Base-by-base conservation (phyloP, 768 basidiomycete species). In the Xerocomellus dryophilus region DNA sequence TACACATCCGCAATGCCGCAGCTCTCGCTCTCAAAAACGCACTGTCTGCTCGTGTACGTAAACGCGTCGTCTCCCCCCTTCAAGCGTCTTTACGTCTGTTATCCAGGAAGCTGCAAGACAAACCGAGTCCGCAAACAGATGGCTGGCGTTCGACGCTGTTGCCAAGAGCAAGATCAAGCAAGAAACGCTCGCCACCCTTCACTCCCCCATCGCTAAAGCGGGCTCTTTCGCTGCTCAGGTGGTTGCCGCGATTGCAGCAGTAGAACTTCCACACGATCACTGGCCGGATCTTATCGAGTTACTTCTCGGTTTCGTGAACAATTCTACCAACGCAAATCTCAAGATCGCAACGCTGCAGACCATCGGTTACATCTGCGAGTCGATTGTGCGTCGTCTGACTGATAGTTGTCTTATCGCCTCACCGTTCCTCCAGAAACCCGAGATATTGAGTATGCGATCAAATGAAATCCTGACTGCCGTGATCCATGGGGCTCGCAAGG, bases 391-490 rank as follows among this genome's bases (percentile, higher is more conserved):
- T 86, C 27, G 34, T 39, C 52, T 42, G 6, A 29, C 51, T 49
- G 56, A 54, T 56, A 43, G 34, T 14, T 18, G 27, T 1, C 25
- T 52, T 50, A 43, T 50, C 40, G 25, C 5, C 58, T 66, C 42
- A 65, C 25, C 15, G 8, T 43, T 23, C 2, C 9, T 18, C 3
- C 61, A 98, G 96, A 90, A 92, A 83, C 94, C 96, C 11, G 93
- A 96, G 62, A 88, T 97, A 54, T 73, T 99, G 55, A 86, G 84
- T 47, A 68, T 88, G 54, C 85, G 93, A 63, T 90, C 96, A 3
- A 98, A 99, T 67, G 95, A 98, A 74, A 99, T 99, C 67, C 74
- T 99, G 47, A 99, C 97, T 14, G 95, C 95, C 9, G 97, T 99
- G 53, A 96, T 99, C 46, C 96, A 98, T 68, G 97, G 97, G 8